Base-by-base conservation (phyloP, 495 filamentous ascomycete species). In the Trichoderma erinaceum region DNA sequence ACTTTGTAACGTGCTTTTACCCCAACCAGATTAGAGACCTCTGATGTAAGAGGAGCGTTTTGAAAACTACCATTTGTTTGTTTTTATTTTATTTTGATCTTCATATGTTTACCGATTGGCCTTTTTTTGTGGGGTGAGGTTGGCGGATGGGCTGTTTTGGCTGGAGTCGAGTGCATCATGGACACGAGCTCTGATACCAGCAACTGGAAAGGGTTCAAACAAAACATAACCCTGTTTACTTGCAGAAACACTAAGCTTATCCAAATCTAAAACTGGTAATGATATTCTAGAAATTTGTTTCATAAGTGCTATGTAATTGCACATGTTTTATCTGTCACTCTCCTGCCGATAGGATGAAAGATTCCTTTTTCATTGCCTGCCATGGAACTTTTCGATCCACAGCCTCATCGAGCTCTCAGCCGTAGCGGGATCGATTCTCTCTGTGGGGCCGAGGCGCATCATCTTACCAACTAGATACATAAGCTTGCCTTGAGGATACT, bases 401-500 rank as follows among this genome's bases (percentile, higher is more conserved):
- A 78, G 78, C 72, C 82, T 82, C 73, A 97, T 77, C 23, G 88
- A 79, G 69, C 77, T 79, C 79, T 90, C 88, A 0, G 92, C 96
- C 69, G 82, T 85, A 64, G 78, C 82, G 7, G 94, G 88, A 77
- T 96, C 89, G 41, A 97, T 87, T 6, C 85, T 88, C 43, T 92
- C 90, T 71, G 92, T 88, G 38, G 86, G 85, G 10, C 92, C 89
- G 44, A 80, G 78, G 63, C 86, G 83, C 84, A 99, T 92, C 91
- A 97, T 95, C 78, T 90, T 89, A 21, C 95, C 95, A 6, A 99
- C 88, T 70, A 98, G 87, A 77, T 89, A 97, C 72, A 88, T 89
- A 38, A 96, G 76, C 77, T 97, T 96, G 3, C 90, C 89, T 64
- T 83, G 80, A 5, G 77, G 81, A 64, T 86, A 82, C 35, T 78